A percentile compares a stretch with the other conserved stretches of the same genome.
These are phyloP conservation scores for Chalciporus piperatoides DNA, from an alignment of 1,284 basidiomycete genomes.

Conservation along the genomic window DNA sequence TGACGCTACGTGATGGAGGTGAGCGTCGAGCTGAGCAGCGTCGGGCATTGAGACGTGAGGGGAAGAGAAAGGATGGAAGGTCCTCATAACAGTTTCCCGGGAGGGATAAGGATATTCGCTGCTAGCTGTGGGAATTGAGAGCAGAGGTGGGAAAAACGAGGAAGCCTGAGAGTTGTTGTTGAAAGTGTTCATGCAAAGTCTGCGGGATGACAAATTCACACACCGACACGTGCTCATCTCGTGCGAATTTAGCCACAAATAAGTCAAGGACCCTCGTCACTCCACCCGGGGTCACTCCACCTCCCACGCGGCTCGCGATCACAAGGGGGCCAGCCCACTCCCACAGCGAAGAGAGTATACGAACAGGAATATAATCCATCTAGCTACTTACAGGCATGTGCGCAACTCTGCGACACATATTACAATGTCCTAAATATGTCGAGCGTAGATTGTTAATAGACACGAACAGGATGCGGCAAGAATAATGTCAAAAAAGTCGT, in stretches of 20 bases:
- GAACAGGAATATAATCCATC: too few species aligned
- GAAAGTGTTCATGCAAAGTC: constrained; percentile 12
- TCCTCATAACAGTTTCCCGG: constrained; percentile 41
- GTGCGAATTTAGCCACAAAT: constrained; percentile 29
- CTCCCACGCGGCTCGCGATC: too few species aligned
- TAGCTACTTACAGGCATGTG: not conserved
- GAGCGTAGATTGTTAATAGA: not conserved
- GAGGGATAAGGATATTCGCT: constrained; percentile 38
- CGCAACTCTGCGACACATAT: constrained; percentile 15
- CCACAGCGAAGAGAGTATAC: not conserved
- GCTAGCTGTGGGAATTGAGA: constrained; percentile 39
- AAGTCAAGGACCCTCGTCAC: not conserved
- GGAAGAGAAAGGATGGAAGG: constrained; percentile 41
- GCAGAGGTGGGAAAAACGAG: constrained; percentile 37
- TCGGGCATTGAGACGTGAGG: constrained; percentile 44
- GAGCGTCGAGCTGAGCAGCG: constrained; percentile 36
- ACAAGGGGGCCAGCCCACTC: too few species aligned
- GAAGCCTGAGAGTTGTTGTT: constrained; percentile 31
- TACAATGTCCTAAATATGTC: constrained; percentile 15
- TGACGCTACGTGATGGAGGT: constrained; percentile 34
- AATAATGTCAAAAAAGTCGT: constrained; percentile 3
- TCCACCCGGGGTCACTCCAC: constrained; percentile 1
- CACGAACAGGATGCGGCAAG: not conserved
- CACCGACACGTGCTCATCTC: constrained; percentile 28
- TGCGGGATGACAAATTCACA: constrained; percentile 28